Percentiles rank a stretch among this genome's conserved stretches.
These are phyloP conservation scores for Cercospora sp. DNA, from an alignment of 2,329 filamentous ascomycete species.

Conservation along the genomic window DNA sequence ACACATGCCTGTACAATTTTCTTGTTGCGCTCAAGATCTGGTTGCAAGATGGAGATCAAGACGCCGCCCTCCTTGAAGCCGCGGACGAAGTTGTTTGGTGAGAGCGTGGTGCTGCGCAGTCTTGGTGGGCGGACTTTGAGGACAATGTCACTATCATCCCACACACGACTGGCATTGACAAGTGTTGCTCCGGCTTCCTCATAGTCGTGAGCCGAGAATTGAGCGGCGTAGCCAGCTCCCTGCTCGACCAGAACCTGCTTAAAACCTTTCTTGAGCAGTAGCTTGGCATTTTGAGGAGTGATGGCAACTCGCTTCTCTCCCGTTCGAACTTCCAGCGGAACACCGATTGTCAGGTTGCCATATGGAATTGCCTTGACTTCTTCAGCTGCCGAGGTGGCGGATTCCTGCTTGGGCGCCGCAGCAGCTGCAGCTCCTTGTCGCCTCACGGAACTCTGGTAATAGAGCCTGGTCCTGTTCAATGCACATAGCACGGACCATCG, in stretches of 20 bases:
- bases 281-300: slow-evolving; percentile 77
- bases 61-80: slow-evolving; percentile 68
- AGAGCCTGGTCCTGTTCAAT: slow-evolving; percentile 23
- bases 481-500: slow-evolving; percentile 13
- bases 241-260: slow-evolving; percentile 73
- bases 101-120: slow-evolving; percentile 47
- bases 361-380: slow-evolving; percentile 57
- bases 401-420: slow-evolving; percentile 15
- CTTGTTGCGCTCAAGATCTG: slow-evolving; percentile 67
- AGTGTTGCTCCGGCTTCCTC: slow-evolving; percentile 74
- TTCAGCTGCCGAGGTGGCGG: slow-evolving; percentile 14
- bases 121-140: slow-evolving; percentile 80
- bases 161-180: slow-evolving; percentile 68
- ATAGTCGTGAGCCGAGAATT: slow-evolving; percentile 77
- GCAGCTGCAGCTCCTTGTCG: slow-evolving; percentile 28
- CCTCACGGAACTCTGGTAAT: slow-evolving; percentile 24
- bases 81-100: slow-evolving; percentile 64
- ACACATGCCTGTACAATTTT: slow-evolving; percentile 72
- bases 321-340: slow-evolving; percentile 75
- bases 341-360: slow-evolving; percentile 70
- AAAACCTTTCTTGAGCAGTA: slow-evolving; percentile 85
- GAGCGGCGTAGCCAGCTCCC: slow-evolving; percentile 74
- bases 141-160: slow-evolving; percentile 73
- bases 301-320: slow-evolving; percentile 81
- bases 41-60: slow-evolving; percentile 80